Conservation (phyloP, 1,284 basidiomycete species). For the Farysia itapuensis region DNA sequence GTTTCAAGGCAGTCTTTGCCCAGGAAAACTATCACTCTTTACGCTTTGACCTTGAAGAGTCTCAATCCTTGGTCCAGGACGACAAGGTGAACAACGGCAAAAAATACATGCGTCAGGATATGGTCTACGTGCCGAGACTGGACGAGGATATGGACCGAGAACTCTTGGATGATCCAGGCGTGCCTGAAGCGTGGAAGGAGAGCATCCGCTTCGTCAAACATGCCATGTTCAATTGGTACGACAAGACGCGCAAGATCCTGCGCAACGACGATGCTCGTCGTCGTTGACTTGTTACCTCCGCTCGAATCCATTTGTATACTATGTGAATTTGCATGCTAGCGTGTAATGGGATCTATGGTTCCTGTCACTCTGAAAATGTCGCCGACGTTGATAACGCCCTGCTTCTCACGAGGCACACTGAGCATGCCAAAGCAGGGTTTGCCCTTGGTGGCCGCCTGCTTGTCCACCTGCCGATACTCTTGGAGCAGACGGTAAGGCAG, state of each 20-base stretch:
- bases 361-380: constrained; percentile 38
- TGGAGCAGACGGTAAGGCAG: constrained; percentile 47
- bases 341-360: constrained; percentile 22
- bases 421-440: constrained; percentile 53
- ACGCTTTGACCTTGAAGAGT: constrained; percentile 50
- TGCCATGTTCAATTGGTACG: constrained; percentile 36
- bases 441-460: constrained; percentile 17
- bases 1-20: constrained; percentile 50
- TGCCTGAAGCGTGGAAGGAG: constrained; percentile 26
- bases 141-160: constrained; percentile 43
- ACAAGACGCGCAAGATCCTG: constrained; percentile 26
- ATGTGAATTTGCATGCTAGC: too few relatives aligned
- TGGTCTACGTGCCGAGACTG: constrained; percentile 52
- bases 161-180: constrained; percentile 13
- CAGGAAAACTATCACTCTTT: constrained; percentile 51
- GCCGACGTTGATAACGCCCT: constrained; percentile 32
- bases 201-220: constrained; percentile 20
- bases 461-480: constrained; percentile 44
- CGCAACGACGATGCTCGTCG: constrained; percentile 10
- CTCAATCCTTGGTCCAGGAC: not conserved
- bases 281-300: not conserved
- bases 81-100: not conserved
- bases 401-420: constrained; percentile 27
- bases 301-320: too few relatives aligned
- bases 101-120: constrained; percentile 32